phyloP scores from a whole-genome alignment of 768 basidiomycete species.

The Lactarius hatsudake region DNA sequence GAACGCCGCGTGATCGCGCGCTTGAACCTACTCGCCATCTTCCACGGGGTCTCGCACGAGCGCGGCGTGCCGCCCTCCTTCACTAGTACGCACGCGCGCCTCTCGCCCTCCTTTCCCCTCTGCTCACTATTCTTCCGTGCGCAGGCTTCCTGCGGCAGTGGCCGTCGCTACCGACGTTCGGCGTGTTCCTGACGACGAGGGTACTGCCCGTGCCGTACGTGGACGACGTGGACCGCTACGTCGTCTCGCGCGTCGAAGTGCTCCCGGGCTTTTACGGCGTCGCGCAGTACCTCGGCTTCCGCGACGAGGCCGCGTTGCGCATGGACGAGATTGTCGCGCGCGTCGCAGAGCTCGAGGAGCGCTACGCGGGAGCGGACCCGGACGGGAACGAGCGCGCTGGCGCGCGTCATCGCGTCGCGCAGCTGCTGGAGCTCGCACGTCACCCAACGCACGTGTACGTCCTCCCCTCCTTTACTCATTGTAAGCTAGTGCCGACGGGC shows the following conservation, averaged over 20 bases:
- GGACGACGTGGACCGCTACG: slow-evolving; percentile 48
- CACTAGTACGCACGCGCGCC: slow-evolving; percentile 36
- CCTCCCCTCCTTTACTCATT: neutral
- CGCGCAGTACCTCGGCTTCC: slow-evolving; percentile 58
- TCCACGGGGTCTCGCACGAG: slow-evolving; percentile 24
- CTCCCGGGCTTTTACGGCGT: slow-evolving; percentile 60
- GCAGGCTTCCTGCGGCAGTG: slow-evolving; percentile 61
- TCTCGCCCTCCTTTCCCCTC: neutral
- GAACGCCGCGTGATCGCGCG: slow-evolving; percentile 18
- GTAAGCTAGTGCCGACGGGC: neutral
- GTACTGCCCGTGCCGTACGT: slow-evolving; percentile 52
- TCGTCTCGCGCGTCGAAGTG: slow-evolving; percentile 54
- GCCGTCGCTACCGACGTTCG: slow-evolving; percentile 65
- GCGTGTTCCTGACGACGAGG: slow-evolving; percentile 64
- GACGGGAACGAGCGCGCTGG: slow-evolving; percentile 32
- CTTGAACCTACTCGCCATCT: slow-evolving; percentile 22
- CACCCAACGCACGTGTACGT: slow-evolving; percentile 58
- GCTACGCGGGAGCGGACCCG: slow-evolving; percentile 33
- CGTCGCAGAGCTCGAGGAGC: slow-evolving; percentile 50
- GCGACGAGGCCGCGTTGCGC: slow-evolving; percentile 42
- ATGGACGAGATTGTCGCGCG: slow-evolving; percentile 47
- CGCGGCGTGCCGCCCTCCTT: slow-evolving; percentile 53
- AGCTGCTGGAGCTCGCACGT: slow-evolving; percentile 42
- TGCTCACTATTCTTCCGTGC: neutral
- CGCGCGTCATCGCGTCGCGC: slow-evolving; percentile 30